Percentiles rank a stretch among this genome's conserved stretches.
Conservation (phyloP, 2,329 filamentous ascomycete genomes). For the Clarireedia monteithiana region DNA sequence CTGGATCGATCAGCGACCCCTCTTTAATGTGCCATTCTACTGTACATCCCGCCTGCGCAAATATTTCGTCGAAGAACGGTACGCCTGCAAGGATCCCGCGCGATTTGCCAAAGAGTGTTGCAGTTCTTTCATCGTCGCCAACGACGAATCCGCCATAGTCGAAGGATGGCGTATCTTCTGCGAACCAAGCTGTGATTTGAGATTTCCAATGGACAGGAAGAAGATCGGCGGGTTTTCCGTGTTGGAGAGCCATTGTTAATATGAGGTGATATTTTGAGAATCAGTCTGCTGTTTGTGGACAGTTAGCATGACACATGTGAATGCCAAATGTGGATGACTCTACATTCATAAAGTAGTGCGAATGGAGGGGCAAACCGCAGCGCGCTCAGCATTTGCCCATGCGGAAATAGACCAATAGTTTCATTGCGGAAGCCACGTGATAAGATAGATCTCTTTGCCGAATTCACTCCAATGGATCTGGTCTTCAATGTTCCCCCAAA, state of each 20-base stretch:
- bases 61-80: constrained; percentile 93
- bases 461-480: too few relatives aligned
- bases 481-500: too few relatives aligned
- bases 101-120: constrained; percentile 63
- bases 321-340: not conserved
- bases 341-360: too few relatives aligned
- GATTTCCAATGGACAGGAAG: constrained; percentile 81
- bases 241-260: constrained; percentile 26
- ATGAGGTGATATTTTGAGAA: not conserved
- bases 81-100: constrained; percentile 79
- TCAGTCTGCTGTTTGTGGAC: not conserved
- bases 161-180: constrained; percentile 92
- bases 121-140: constrained; percentile 56
- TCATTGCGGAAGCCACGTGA: too few relatives aligned
- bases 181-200: constrained; percentile 75
- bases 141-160: constrained; percentile 98
- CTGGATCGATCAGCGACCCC: constrained; percentile 59
- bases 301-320: not conserved
- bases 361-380: too few relatives aligned
- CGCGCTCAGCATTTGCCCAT: too few relatives aligned
- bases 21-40: constrained; percentile 83
- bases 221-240: constrained; percentile 61
- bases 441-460: too few relatives aligned
- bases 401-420: too few relatives aligned
- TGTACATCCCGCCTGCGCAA: constrained; percentile 80